Conservation (phyloP, 78 protist species). For the Cavenderia fasciculata region DNA sequence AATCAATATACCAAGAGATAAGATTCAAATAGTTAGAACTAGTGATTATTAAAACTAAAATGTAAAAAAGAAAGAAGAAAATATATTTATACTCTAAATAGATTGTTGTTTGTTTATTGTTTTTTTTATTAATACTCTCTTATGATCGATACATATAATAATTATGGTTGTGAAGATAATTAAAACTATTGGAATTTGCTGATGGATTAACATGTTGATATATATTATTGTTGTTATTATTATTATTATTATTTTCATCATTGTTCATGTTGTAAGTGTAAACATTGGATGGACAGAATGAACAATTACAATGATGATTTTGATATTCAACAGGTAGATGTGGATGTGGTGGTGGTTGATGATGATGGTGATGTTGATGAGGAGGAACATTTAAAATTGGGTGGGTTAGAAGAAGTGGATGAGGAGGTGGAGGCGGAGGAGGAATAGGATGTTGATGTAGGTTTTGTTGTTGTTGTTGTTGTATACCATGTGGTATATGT, state of each 20-base stretch:
- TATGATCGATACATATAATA: background rate
- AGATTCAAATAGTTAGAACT: conserved; percentile 10
- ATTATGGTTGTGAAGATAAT: background rate
- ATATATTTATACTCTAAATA: background rate
- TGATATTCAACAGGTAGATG: background rate
- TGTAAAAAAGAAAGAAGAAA: background rate
- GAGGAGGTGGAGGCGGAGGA: background rate
- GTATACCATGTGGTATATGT: too few relatives aligned
- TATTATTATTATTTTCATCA: background rate
- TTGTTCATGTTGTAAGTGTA: background rate
- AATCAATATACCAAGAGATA: background rate
- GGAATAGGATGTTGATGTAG: background rate
- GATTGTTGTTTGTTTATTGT: too few relatives aligned
- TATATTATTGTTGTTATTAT: background rate
- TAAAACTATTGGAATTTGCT: background rate
- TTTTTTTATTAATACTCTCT: background rate
- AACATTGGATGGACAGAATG: conserved; percentile 15
- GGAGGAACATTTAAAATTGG: background rate
- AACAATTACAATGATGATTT: conserved; percentile 23
- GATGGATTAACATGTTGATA: background rate
- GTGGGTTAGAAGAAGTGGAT: background rate
- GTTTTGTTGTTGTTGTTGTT: background rate
- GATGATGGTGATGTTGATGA: background rate
- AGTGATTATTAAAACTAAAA: conserved; percentile 18
- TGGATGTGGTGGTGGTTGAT: background rate